Evolutionary conservation across 2,329 filamentous ascomycete genomes (phyloP).

Genomic region (Pestalotiopsis sp.): DNA sequence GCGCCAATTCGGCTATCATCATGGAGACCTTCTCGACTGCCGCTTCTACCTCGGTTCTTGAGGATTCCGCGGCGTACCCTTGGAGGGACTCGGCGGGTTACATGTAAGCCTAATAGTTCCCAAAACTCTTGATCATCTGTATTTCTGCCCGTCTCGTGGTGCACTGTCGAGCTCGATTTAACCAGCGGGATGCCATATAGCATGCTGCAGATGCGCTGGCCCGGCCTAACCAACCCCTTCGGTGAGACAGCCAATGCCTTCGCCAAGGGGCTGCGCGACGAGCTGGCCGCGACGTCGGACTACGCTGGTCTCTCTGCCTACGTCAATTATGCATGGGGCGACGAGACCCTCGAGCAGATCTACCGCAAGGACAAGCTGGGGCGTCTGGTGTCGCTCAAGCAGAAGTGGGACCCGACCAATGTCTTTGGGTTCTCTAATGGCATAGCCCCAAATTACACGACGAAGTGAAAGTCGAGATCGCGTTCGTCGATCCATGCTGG

Average conservation of each 20-base stretch:
- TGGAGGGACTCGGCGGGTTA: not conserved
- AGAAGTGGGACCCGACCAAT: conserved; percentile 28
- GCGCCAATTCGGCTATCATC: conserved; percentile 10
- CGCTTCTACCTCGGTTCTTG: not conserved
- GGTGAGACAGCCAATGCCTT: not conserved
- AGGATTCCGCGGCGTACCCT: not conserved
- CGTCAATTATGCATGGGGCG: conserved; percentile 29
- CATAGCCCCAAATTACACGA: not conserved
- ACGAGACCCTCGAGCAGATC: conserved; percentile 23
- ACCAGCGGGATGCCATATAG: not conserved
- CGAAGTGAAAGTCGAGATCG: not conserved
- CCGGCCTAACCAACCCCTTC: not conserved
- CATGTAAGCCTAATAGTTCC: not conserved
- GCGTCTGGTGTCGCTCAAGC: conserved; percentile 24
- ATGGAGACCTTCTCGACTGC: not conserved
- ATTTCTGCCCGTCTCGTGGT: not conserved
- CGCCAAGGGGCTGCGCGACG: not conserved
- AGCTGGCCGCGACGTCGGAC: not conserved
- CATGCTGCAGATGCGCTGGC: not conserved
- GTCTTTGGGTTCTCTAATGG: conserved; percentile 18
- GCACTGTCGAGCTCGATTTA: not conserved
- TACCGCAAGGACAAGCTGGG: conserved; percentile 25
- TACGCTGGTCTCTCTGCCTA: conserved; percentile 17
- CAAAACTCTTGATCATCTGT: not conserved
- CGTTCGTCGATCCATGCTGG: too few relatives aligned